A percentile compares a stretch with the other conserved stretches of the same genome.
Evolutionary conservation across 2,329 filamentous ascomycete genomes (phyloP).

Genomic region (Fusarium aywerte): DNA sequence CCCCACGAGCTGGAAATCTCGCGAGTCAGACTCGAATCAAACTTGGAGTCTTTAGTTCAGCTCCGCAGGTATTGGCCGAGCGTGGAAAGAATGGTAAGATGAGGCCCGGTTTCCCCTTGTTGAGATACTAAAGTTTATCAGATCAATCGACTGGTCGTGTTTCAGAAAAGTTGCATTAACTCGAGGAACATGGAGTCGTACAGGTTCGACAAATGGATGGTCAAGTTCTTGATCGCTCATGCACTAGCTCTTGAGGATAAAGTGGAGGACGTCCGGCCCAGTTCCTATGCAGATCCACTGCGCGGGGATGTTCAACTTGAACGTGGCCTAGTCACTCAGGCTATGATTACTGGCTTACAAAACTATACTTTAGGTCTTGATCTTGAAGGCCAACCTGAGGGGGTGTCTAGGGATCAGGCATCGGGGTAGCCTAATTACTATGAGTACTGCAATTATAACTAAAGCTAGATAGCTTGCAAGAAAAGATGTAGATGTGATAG

Average conservation of each 20-base stretch:
- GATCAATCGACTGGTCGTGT: conserved; percentile 50
- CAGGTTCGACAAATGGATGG: conserved; percentile 60
- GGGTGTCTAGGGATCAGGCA: too few relatives aligned
- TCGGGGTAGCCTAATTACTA: neutral
- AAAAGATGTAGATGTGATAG: too few relatives aligned
- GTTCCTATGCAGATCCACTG: neutral
- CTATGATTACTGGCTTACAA: conserved; percentile 41
- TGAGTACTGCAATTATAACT: too few relatives aligned
- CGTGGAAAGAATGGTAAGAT: conserved; percentile 49
- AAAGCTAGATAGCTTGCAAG: too few relatives aligned
- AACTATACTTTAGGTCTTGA: neutral
- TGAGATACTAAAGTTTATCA: conserved; percentile 2
- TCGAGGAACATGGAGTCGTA: conserved; percentile 46
- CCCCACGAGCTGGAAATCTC: conserved; percentile 45
- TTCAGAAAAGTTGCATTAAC: conserved; percentile 48
- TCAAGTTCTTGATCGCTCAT: conserved; percentile 56
- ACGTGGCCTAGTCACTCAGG: conserved; percentile 35
- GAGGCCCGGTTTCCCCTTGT: fast-evolving
- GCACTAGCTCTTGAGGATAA: conserved; percentile 47
- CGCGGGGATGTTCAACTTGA: conserved; percentile 23
- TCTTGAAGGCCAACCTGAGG: neutral
- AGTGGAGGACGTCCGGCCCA: conserved; percentile 43
- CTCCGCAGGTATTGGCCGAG: conserved; percentile 50
- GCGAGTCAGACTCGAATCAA: conserved; percentile 45
- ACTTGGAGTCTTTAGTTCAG: conserved; percentile 48